phyloP scores from a whole-genome alignment of 352 stramenopile genomes.

The Ophiocytium majus region DNA sequence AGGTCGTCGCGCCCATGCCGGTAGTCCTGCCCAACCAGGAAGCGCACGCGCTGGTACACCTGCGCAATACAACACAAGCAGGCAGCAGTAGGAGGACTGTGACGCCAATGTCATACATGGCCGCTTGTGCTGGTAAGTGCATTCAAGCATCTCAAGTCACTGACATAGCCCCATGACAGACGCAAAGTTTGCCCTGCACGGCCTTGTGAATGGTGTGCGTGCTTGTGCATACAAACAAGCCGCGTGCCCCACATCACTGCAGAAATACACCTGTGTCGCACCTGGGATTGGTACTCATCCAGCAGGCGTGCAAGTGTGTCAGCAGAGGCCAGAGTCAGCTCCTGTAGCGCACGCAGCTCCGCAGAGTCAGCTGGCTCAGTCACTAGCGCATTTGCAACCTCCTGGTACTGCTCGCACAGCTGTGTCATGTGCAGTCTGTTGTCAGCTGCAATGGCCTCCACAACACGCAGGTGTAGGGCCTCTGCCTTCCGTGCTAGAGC shows the following conservation, averaged over 20 bases:
- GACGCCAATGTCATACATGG: too few species aligned
- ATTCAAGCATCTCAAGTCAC: too few species aligned
- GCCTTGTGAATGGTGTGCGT: too few species aligned
- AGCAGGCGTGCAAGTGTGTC: conserved; percentile 71
- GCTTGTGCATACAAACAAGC: too few species aligned
- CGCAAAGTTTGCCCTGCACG: too few species aligned
- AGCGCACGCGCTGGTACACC: conserved; percentile 56
- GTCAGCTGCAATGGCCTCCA: conserved; percentile 75
- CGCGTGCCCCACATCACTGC: too few species aligned
- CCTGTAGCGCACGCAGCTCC: conserved; percentile 78
- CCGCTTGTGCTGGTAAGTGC: too few species aligned
- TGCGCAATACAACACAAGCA: background rate
- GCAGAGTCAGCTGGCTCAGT: conserved; percentile 79
- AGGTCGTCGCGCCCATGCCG: conserved; percentile 79
- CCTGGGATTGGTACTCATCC: conserved; percentile 69
- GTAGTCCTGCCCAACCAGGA: conserved; percentile 80
- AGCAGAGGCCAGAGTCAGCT: conserved; percentile 74
- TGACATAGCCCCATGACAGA: too few species aligned
- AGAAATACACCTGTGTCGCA: conserved; percentile 52
- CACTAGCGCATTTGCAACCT: conserved; percentile 77
- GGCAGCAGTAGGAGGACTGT: too few species aligned
- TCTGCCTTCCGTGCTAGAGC: conserved; percentile 73
- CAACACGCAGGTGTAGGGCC: conserved; percentile 64
- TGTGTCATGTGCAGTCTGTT: conserved; percentile 77
- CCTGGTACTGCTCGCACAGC: conserved; percentile 78